Conservation (phyloP, 305 asterid species). For the Fraxinus sp. region DNA sequence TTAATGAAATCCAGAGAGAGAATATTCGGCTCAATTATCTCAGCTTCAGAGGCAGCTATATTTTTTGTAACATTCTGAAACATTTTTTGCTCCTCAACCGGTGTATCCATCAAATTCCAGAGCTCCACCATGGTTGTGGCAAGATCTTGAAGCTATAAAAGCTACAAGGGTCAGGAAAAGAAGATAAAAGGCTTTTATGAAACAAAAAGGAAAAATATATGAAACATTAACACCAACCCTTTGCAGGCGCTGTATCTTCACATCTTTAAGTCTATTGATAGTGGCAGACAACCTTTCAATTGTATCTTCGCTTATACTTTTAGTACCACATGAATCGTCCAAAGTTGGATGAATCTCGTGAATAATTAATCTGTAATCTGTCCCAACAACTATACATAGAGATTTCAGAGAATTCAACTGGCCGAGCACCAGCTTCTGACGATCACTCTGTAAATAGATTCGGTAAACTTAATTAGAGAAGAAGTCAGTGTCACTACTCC, state of each 20-base stretch:
- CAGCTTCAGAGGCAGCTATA: conserved; percentile 73
- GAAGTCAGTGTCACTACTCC: neutral
- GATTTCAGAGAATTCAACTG: conserved; percentile 49
- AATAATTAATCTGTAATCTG: conserved; percentile 58
- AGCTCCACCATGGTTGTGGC: conserved; percentile 78
- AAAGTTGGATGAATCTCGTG: conserved; percentile 59
- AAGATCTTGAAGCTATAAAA: conserved; percentile 74
- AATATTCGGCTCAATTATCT: conserved; percentile 61
- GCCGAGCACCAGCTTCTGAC: conserved; percentile 56
- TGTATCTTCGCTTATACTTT: conserved; percentile 52
- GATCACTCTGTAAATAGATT: conserved; percentile 52
- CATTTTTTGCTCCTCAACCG: conserved; percentile 65
- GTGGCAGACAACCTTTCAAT: conserved; percentile 51
- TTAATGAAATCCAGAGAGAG: conserved; percentile 57
- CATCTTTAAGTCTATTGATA: conserved; percentile 48
- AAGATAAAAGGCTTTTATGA: conserved; percentile 18
- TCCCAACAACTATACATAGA: conserved; percentile 74
- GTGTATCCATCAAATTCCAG: conserved; percentile 90
- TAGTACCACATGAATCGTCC: conserved; percentile 40
- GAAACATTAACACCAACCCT: conserved; percentile 40
- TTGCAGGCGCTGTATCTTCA: conserved; percentile 67
- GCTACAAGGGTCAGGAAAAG: conserved; percentile 24
- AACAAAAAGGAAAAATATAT: conserved; percentile 10
- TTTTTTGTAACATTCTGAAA: conserved; percentile 60
- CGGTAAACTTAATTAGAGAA: conserved; percentile 12